Conservation (phyloP, 2,329 filamentous ascomycete genomes). For the Knoxdaviesia capensis region DNA sequence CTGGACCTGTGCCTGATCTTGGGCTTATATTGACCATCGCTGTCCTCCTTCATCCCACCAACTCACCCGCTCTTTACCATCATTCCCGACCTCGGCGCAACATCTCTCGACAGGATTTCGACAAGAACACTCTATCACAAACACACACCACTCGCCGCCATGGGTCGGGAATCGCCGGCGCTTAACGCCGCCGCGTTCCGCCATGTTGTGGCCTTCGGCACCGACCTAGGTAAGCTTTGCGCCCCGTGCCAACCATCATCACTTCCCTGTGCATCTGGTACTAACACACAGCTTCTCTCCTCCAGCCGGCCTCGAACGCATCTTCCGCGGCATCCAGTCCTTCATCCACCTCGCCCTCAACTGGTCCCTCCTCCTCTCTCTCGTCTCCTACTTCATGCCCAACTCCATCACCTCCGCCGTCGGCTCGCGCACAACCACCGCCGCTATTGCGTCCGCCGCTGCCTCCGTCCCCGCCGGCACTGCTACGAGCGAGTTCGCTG, state of each 20-base stretch:
- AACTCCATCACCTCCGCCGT: slow-evolving; percentile 1
- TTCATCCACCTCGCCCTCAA: slow-evolving; percentile 25
- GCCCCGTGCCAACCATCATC: not conserved
- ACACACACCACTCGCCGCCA: not conserved
- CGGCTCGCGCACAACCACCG: not conserved
- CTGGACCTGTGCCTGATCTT: too few species aligned
- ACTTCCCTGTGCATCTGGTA: too few species aligned
- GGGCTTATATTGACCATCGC: too few species aligned
- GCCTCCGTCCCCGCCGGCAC: slow-evolving; percentile 11
- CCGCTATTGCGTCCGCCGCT: slow-evolving; percentile 5
- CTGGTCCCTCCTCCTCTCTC: slow-evolving; percentile 19
- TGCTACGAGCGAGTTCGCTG: too few species aligned
- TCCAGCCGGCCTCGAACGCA: slow-evolving; percentile 40
- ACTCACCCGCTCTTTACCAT: not conserved
- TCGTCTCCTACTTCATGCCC: slow-evolving; percentile 11
- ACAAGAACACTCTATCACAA: not conserved
- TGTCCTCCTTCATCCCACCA: not conserved
- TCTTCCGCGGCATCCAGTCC: slow-evolving; percentile 36
- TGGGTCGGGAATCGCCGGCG: too few species aligned
- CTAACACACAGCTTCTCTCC: not conserved
- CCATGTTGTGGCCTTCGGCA: slow-evolving; percentile 19
- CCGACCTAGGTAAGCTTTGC: slow-evolving; percentile 20
- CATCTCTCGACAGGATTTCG: not conserved
- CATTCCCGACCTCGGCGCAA: not conserved
- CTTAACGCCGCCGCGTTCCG: too few species aligned